These are phyloP conservation scores for Kwoniella europaea DNA, from an alignment of 768 basidiomycete genomes.

Conservation along the genomic window DNA sequence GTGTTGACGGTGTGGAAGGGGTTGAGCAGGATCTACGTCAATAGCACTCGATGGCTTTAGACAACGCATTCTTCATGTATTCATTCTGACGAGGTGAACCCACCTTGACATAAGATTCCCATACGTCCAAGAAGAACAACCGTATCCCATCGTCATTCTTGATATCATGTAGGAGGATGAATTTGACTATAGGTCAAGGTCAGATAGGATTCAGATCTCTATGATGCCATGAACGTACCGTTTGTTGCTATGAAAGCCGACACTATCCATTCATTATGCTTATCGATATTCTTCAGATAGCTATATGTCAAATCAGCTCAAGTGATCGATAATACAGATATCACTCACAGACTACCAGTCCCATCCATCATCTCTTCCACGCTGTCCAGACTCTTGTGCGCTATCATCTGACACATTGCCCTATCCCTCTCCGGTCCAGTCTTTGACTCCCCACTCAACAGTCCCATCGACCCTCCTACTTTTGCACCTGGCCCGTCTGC, in stretches of 20 bases:
- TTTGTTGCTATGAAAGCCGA: conserved; percentile 94
- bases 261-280: conserved; percentile 98
- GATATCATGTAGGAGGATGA: conserved; percentile 87
- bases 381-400: conserved; percentile 91
- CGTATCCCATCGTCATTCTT: conserved; percentile 98
- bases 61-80: background rate
- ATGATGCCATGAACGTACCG: conserved; percentile 66
- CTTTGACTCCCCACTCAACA: conserved; percentile 18
- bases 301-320: conserved; percentile 61
- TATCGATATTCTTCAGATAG: conserved; percentile 94
- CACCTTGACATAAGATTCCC: conserved; percentile 98
- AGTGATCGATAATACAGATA: background rate
- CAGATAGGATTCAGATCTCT: background rate
- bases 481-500: conserved; percentile 13
- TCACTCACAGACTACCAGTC: conserved; percentile 56
- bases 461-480: conserved; percentile 22
- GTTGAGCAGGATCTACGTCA: conserved; percentile 63
- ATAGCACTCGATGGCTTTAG: background rate
- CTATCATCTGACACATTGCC: conserved; percentile 98
- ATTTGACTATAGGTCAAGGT: conserved; percentile 71
- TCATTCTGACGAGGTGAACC: conserved; percentile 34
- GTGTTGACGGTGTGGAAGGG: conserved; percentile 96
- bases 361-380: conserved; percentile 80
- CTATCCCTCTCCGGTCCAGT: conserved; percentile 60
- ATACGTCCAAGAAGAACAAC: conserved; percentile 88